phyloP scores from a whole-genome alignment of 2,329 filamentous ascomycete genomes.

The Aureobasidium subglaciale region DNA sequence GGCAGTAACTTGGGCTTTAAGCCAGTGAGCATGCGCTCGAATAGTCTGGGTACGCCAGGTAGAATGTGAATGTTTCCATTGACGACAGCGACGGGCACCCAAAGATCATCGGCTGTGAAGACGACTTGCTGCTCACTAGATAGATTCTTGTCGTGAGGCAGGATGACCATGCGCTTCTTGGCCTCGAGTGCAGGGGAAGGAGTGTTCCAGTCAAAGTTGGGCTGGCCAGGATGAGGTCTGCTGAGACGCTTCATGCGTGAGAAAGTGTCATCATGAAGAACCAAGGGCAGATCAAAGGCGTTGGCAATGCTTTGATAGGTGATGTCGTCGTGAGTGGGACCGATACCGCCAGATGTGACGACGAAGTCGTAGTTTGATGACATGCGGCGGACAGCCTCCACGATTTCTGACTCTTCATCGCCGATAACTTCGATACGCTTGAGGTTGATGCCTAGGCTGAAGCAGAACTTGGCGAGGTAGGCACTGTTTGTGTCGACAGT shows the following conservation, averaged over 20 bases:
- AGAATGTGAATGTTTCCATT: constrained; percentile 92
- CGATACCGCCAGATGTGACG: constrained; percentile 91
- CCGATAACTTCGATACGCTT: constrained; percentile 89
- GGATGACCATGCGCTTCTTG: constrained; percentile 81
- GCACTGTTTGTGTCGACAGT: constrained; percentile 61
- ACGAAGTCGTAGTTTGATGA: constrained; percentile 87
- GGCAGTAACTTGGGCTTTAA: constrained; percentile 64
- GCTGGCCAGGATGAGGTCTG: constrained; percentile 63
- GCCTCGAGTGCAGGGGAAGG: constrained; percentile 72
- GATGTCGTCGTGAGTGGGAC: constrained; percentile 96
- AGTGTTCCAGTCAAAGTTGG: constrained; percentile 75
- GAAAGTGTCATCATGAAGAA: constrained; percentile 69
- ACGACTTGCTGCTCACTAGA: constrained; percentile 61
- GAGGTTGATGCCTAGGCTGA: constrained; percentile 58
- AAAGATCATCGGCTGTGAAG: constrained; percentile 73
- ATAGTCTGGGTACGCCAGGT: constrained; percentile 80
- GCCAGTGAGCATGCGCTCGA: constrained; percentile 69
- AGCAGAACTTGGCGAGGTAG: constrained; percentile 60
- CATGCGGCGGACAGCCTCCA: constrained; percentile 82
- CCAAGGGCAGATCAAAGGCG: constrained; percentile 70
- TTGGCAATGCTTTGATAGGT: constrained; percentile 92
- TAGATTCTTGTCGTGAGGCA: constrained; percentile 67
- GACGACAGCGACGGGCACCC: constrained; percentile 84
- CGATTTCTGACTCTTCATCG: constrained; percentile 84
- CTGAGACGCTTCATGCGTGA: constrained; percentile 77